Conservation (phyloP, 352 stramenopile genomes). For the Chloridella minuta region DNA sequence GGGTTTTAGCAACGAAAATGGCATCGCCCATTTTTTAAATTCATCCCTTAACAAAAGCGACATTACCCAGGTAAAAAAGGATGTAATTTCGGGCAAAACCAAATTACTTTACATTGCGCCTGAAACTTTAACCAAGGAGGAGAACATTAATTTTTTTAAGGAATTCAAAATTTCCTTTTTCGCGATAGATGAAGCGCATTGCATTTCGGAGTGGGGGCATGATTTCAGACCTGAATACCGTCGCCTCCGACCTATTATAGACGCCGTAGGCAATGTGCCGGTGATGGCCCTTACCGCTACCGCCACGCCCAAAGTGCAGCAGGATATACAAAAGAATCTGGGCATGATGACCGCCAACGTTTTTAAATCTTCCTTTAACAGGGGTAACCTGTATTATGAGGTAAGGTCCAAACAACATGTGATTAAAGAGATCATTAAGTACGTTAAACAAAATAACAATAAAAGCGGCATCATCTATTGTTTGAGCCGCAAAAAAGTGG, state of each 20-base stretch:
- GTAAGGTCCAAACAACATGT: slow-evolving; percentile 25
- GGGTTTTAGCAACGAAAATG: no score
- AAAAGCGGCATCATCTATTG: slow-evolving; percentile 47
- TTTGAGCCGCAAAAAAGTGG: slow-evolving; percentile 37
- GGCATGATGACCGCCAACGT: slow-evolving; percentile 26
- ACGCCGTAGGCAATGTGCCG: slow-evolving; percentile 52
- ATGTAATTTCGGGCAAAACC: no score
- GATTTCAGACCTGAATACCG: slow-evolving; percentile 97
- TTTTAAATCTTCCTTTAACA: slow-evolving; percentile 39
- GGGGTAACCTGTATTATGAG: slow-evolving; percentile 44
- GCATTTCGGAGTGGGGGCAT: slow-evolving; percentile 78
- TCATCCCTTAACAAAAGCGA: no score
- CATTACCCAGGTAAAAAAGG: no score
- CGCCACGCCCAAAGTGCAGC: slow-evolving; percentile 39
- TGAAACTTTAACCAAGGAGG: no score
- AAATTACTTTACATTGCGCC: no score
- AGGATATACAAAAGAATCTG: slow-evolving; percentile 37
- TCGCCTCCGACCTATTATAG: slow-evolving; percentile 47
- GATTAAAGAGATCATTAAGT: neutral
- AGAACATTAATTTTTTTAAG: no score
- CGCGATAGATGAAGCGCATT: slow-evolving; percentile 83
- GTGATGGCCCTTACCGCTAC: slow-evolving; percentile 51
- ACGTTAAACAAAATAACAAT: neutral
- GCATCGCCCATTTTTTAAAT: no score
- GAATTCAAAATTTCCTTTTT: no score